phyloP scores from a whole-genome alignment of 108 stramenopile species.

The Discostella stelligeroides region DNA sequence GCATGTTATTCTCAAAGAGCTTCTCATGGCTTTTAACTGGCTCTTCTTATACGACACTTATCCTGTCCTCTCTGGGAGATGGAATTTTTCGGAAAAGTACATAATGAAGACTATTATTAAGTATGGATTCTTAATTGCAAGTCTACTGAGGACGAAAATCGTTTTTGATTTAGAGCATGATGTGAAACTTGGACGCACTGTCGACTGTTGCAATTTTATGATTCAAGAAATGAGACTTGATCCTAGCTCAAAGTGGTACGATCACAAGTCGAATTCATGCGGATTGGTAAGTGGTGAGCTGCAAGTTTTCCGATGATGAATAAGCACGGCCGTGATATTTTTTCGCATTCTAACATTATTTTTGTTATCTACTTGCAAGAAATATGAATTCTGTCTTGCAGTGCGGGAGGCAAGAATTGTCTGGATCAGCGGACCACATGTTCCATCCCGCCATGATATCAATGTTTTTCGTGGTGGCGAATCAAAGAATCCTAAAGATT shows the following conservation, averaged over 20 bases:
- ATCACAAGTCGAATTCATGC: conserved; percentile 1
- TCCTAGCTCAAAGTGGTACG: conserved; percentile 3
- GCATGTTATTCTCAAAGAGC: neutral
- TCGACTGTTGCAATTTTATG: conserved; percentile 1
- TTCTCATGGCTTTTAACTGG: conserved; percentile 9
- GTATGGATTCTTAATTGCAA: neutral
- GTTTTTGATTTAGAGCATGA: conserved; percentile 11
- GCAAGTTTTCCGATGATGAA: too few relatives aligned
- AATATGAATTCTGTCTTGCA: conserved; percentile 10
- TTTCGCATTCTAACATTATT: too few relatives aligned
- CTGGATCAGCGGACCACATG: conserved; percentile 11
- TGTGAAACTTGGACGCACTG: neutral
- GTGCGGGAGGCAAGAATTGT: neutral
- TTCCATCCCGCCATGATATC: conserved; percentile 3
- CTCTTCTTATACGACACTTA: conserved; percentile 11
- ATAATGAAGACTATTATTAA: neutral
- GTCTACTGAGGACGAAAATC: neutral
- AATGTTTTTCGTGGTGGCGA: conserved; percentile 13
- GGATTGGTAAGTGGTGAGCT: neutral
- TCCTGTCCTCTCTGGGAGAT: conserved; percentile 15
- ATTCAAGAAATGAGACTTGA: conserved; percentile 13
- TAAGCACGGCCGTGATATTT: too few relatives aligned
- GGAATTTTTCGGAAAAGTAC: neutral
- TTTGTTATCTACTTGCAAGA: neutral
- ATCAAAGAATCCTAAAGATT: neutral